Evolutionary conservation across 768 basidiomycete genomes (phyloP), one percentile per base, ranked within the genome.

Genomic region (Suillus occidentalis): DNA sequence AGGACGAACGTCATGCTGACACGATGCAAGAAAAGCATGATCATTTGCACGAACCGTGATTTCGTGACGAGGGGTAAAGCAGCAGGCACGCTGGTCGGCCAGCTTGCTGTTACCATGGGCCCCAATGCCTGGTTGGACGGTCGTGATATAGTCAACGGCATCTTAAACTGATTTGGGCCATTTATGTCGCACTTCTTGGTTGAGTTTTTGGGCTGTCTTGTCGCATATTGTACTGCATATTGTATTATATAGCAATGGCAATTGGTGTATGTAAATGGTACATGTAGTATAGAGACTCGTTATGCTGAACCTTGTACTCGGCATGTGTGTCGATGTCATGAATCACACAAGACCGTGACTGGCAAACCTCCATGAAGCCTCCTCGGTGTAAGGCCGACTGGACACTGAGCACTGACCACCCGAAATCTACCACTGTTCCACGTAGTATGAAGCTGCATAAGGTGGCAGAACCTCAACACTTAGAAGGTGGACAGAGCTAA

Each of bases 1-100:
- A 83, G 92, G 6, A 90, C 88, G 56, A 94, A 94, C 84, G 92
- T 94, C 52, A 92, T 94, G 91, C 81, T 94, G 39, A 90, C 89
- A 39, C 84, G 91, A 25, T 92, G 88, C 79, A 89, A 88, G 72
- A 73, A 75, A 57, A 86, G 85, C 42, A 94, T 94, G 90, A 86
- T 87, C 68, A 87, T 95, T 71, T 79, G 89, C 60, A 81, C 88
- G 9, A 89, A 76, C 65, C 78, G 78, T 6, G 28, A 61, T 10
- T 77, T 72, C 50, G 68, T 77, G 16, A 64, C 28, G 18, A 9
- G 12, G 6, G 68, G 63, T 2, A 12, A 28, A 14, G 75, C 68
- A 2, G 67, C 68, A 18, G 0, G 14, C 39, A 76, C 75, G 13
- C 65, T 76, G 2, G 66, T 76, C 12, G 74, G 74, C 36, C 67